A percentile compares a stretch with the other conserved stretches of the same genome.
Evolutionary conservation across 2,329 filamentous ascomycete species (phyloP).

Genomic region (Scedosporium boydii): DNA sequence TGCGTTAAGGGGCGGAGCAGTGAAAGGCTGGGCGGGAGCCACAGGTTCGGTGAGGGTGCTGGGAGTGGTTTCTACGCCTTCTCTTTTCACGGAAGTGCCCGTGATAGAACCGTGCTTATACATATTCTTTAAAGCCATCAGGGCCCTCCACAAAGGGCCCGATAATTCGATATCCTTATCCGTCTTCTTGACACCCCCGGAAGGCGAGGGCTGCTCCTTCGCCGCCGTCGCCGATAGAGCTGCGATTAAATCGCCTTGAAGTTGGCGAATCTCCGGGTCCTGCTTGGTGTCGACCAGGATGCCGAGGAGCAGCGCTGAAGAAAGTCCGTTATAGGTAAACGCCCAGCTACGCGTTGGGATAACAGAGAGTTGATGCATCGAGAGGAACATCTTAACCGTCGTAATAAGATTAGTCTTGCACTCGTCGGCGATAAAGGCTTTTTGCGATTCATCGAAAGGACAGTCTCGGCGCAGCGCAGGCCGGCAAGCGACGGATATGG

Average conservation of each 20-base stretch:
- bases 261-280: slow-evolving; percentile 51
- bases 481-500: slow-evolving; percentile 55
- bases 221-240: slow-evolving; percentile 55
- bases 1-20: not conserved
- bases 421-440: slow-evolving; percentile 42
- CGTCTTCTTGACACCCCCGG: slow-evolving; percentile 41
- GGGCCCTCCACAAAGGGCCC: slow-evolving; percentile 49
- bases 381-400: slow-evolving; percentile 58
- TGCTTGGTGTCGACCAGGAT: slow-evolving; percentile 54
- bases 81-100: slow-evolving; percentile 36
- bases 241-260: slow-evolving; percentile 55
- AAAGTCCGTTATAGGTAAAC: slow-evolving; percentile 58
- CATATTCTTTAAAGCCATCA: slow-evolving; percentile 54
- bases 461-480: slow-evolving; percentile 49
- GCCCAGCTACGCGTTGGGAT: slow-evolving; percentile 60
- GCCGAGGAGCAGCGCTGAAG: slow-evolving; percentile 53
- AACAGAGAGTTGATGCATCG: slow-evolving; percentile 58
- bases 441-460: slow-evolving; percentile 40
- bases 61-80: slow-evolving; percentile 34
- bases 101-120: slow-evolving; percentile 55
- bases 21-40: not conserved
- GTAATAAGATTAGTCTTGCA: slow-evolving; percentile 56
- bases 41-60: slow-evolving; percentile 23
- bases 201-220: slow-evolving; percentile 47
- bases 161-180: slow-evolving; percentile 54